Conservation (phyloP, 129 eudicot genomes). For the Logfia minima region DNA sequence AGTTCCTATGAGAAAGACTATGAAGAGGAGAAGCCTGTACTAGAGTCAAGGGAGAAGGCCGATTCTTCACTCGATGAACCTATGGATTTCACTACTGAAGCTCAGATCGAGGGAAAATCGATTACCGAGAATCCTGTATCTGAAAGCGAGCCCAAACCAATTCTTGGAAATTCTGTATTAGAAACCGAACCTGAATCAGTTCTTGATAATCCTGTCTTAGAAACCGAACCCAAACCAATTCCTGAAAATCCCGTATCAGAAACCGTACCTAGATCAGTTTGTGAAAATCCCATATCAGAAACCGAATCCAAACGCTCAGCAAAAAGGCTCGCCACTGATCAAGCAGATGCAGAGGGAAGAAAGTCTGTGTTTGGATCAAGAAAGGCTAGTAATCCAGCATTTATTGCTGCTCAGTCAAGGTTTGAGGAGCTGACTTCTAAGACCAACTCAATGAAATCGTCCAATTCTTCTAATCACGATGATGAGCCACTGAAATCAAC, state of each 20-base stretch:
- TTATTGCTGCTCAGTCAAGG: constrained; percentile 85
- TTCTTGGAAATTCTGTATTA: background rate
- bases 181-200: constrained; percentile 27
- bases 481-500: constrained; percentile 15
- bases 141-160: constrained; percentile 22
- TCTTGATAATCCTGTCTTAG: background rate
- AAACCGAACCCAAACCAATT: constrained; percentile 2
- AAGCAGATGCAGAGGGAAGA: constrained; percentile 56
- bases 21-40: constrained; percentile 37
- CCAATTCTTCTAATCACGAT: constrained; percentile 35
- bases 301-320: constrained; percentile 37
- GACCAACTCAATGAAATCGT: constrained; percentile 37
- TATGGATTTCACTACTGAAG: background rate
- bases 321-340: constrained; percentile 51
- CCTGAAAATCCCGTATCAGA: background rate
- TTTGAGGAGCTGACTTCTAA: constrained; percentile 71
- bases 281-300: constrained; percentile 6
- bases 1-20: background rate
- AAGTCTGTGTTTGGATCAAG: constrained; percentile 53
- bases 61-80: constrained; percentile 31
- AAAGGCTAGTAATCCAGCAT: constrained; percentile 77
- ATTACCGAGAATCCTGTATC: constrained; percentile 30
- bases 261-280: background rate
- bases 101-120: background rate
- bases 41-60: constrained; percentile 23